Evolutionary conservation across 257 asterid genomes (phyloP), one percentile per base, ranked within the genome.

Genomic region (Cordia subcordata): DNA sequence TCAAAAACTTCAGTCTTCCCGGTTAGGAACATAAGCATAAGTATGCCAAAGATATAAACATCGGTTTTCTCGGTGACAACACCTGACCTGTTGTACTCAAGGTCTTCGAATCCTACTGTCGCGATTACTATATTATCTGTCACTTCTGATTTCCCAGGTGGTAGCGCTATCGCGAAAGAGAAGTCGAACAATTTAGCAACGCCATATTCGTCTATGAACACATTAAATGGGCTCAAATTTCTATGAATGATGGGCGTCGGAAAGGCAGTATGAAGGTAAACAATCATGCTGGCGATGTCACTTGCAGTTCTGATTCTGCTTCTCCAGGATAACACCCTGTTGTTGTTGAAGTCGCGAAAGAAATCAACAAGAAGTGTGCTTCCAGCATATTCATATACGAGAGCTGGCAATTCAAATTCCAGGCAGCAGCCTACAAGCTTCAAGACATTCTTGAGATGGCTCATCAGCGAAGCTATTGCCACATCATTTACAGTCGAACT

Each of bases 321-420:
- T 23, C 12, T 8, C 46, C 46, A 55, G 8, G 44, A 1, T 16
- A 54, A 54, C 4, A 10, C 11, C 5, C 12, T 20, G 22, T 51
- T 1, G 55, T 8, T 51, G 23, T 51, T 21, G 35, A 27, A 27
- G 35, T 6, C 13, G 22, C 50, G 8, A 45, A 45, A 16, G 8
- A 45, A 13, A 45, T 45, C 50, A 0, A 10, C 1, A 45, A 51
- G 55, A 17, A 10, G 20, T 10, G 22, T 16, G 13, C 13, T 17
- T 51, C 55, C 55, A 17, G 55, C 4, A 51, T n/a, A 17, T 51
- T 51, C 55, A 11, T 51, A 51, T n/a, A 51, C 55, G 4, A 51
- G 10, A 0, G 22, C 55, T 10, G 55, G 55, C 14, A 11, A 8
- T 55, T 55, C 45, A 9, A 23, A 55, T 15, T 55, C 60, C 18